A percentile compares a stretch with the other conserved stretches of the same genome.
phyloP scores from a whole-genome alignment of 2,329 filamentous ascomycete species.

The Diaporthe caulivora region DNA sequence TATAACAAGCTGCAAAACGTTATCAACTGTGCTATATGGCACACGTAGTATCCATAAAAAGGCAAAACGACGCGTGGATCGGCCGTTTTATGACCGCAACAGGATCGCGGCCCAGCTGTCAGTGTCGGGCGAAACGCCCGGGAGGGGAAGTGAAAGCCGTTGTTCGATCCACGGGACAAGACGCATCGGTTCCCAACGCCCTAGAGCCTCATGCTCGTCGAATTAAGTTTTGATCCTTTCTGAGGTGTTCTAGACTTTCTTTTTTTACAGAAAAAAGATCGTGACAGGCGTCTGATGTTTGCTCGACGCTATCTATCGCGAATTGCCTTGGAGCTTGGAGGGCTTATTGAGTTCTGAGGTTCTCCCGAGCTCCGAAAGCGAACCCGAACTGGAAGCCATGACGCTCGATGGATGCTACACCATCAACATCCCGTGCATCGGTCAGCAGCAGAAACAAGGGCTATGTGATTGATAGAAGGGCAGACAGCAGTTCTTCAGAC shows the following conservation, averaged over 20 bases:
- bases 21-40: not conserved
- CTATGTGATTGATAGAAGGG: not conserved
- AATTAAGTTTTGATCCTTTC: not conserved
- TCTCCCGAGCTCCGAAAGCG: conserved; percentile 9
- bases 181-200: not conserved
- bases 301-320: not conserved
- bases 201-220: not conserved
- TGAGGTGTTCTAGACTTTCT: no score
- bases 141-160: conserved; percentile 5
- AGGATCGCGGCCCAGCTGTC: conserved; percentile 17
- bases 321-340: not conserved
- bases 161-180: not conserved
- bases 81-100: conserved; percentile 28
- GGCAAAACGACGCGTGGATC: conserved; percentile 16
- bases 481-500: conserved; percentile 22
- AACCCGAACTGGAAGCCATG: not conserved
- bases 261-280: no score
- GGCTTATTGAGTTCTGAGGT: not conserved
- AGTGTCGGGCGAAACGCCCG: conserved; percentile 19
- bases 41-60: not conserved
- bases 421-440: not conserved
- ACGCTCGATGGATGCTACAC: not conserved
- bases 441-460: not conserved
- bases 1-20: not conserved
- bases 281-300: not conserved